Conservation (phyloP, 148 eudicot species). For the Vaccinium corymbosum region DNA sequence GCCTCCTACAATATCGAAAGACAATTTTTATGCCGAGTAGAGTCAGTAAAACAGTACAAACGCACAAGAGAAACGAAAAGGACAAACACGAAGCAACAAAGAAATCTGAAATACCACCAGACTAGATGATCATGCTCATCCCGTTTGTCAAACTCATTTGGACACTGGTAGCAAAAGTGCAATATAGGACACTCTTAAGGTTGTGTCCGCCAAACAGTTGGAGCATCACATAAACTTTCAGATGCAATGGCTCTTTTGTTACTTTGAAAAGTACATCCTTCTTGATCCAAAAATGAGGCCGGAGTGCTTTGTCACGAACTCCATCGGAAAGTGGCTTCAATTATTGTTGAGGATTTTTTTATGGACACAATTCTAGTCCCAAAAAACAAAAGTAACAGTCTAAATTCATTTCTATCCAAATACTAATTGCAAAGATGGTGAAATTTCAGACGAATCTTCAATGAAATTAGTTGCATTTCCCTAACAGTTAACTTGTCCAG, state of each 20-base stretch:
- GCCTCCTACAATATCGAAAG: slow-evolving; percentile 41
- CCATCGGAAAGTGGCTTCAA: neutral
- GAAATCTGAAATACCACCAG: neutral
- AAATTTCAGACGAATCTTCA: neutral
- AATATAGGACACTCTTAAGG: neutral
- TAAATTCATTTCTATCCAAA: neutral
- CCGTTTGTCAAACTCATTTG: neutral
- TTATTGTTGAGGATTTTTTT: neutral
- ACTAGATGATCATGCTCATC: neutral
- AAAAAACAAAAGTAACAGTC: neutral
- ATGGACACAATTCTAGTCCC: neutral
- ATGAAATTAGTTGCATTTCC: neutral
- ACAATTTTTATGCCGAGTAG: slow-evolving; percentile 13
- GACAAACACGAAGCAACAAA: neutral
- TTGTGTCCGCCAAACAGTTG: neutral
- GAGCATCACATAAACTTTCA: neutral
- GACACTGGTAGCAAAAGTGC: neutral
- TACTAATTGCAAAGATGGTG: neutral
- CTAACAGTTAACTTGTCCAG: neutral
- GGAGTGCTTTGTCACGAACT: slow-evolving; percentile 1
- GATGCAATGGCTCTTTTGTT: neutral
- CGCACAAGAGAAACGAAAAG: neutral
- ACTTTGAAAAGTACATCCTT: neutral
- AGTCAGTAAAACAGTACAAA: neutral
- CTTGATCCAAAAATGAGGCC: neutral